Percentiles rank a stretch among this genome's conserved stretches.
phyloP scores from a whole-genome alignment of 805 yeast species.

The Saccharomycopsis guyanensis region DNA sequence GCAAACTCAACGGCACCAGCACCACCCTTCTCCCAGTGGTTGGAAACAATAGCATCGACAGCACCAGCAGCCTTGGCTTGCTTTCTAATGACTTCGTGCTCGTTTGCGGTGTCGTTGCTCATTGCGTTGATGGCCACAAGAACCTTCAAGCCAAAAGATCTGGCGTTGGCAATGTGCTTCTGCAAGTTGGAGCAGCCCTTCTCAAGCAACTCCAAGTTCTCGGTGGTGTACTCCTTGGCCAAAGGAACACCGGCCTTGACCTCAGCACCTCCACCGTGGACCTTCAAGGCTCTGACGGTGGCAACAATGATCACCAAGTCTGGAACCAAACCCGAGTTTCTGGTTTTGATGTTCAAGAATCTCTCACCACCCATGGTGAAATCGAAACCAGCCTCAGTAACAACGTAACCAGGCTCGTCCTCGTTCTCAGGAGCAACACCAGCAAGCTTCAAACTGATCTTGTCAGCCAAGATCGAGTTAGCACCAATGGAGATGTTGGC shows the following conservation, averaged over 20 bases:
- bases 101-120: conserved; percentile 63
- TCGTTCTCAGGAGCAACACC: conserved; percentile 50
- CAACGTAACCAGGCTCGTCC: conserved; percentile 63
- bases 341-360: conserved; percentile 73
- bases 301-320: conserved; percentile 78
- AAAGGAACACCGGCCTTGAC: conserved; percentile 79
- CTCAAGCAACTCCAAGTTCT: conserved; percentile 59
- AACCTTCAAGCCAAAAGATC: conserved; percentile 66
- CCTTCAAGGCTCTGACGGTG: conserved; percentile 75
- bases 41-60: conserved; percentile 65
- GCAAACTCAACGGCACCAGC: conserved; percentile 72
- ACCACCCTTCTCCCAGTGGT: conserved; percentile 88
- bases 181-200: conserved; percentile 69
- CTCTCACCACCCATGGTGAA: conserved; percentile 92
- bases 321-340: conserved; percentile 73
- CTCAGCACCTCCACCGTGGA: conserved; percentile 86
- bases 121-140: conserved; percentile 78
- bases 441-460: conserved; percentile 70
- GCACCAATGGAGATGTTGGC: conserved; percentile 94
- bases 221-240: conserved; percentile 65
- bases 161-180: conserved; percentile 70
- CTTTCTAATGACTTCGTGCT: conserved; percentile 59
- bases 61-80: conserved; percentile 75
- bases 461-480: conserved; percentile 74
- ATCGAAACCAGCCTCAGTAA: conserved; percentile 85